phyloP scores from a whole-genome alignment of 192 early-diverging fungal genomes.

The Endogone sp. region DNA sequence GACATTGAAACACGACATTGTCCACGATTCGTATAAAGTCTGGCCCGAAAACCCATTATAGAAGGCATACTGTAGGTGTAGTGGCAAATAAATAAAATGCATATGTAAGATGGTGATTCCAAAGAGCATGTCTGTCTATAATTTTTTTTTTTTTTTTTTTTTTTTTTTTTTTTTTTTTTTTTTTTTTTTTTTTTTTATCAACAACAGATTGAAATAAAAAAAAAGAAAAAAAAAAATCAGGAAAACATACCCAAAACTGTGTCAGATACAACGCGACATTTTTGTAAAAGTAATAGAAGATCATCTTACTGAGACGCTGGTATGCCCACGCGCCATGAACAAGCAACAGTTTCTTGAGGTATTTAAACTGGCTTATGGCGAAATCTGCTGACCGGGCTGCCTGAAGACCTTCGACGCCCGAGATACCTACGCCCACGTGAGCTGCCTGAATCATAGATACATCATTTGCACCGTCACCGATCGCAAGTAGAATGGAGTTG shows the following conservation, averaged over 20 bases:
- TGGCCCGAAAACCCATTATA: constrained; percentile 96
- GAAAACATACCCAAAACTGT: constrained; percentile 81
- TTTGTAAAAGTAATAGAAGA: constrained; percentile 99
- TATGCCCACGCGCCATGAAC: constrained; percentile 99
- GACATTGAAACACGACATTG: constrained; percentile 91
- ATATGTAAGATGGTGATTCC: too few relatives aligned
- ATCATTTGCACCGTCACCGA: constrained; percentile 99
- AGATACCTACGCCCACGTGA: constrained; percentile 97
- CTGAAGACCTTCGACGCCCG: constrained; percentile 94
- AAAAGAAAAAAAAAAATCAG: background rate
- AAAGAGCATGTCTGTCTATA: too few relatives aligned
- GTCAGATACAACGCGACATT: constrained; percentile 98
- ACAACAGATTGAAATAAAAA: background rate
- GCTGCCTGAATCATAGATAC: constrained; percentile 99
- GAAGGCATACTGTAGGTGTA: constrained; percentile 53
- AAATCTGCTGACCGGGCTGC: constrained; percentile 97
- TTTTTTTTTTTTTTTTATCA: too few relatives aligned
- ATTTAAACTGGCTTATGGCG: constrained; percentile 97
- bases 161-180: too few relatives aligned
- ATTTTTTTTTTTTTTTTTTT: too few relatives aligned
- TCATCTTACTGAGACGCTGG: constrained; percentile 90
- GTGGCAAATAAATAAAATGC: background rate
- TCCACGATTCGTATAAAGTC: constrained; percentile 99
- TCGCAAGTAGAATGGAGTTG: constrained; percentile 88
- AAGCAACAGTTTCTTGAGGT: constrained; percentile 88